These are phyloP conservation scores for Rhynchospora tenuis DNA, from an alignment of 176 grass and related monocot species.

Conservation along the genomic window DNA sequence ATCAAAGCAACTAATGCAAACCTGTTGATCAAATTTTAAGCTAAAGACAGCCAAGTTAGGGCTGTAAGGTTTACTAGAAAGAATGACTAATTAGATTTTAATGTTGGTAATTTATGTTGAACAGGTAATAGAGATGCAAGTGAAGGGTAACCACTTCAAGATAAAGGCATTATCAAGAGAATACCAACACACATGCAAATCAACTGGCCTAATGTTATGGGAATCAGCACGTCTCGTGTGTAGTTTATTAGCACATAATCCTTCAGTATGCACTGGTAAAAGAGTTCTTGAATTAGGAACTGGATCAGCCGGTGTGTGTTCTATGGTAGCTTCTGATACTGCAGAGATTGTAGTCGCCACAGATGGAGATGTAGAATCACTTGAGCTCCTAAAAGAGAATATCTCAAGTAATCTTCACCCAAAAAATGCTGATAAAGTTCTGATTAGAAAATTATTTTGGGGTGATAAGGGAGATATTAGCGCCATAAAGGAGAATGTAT, in stretches of 20 bases:
- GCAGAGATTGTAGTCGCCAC: conserved; percentile 60
- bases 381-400: conserved; percentile 64
- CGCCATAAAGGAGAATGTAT: conserved; percentile 35
- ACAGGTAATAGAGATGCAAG: conserved; percentile 49
- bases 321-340: conserved; percentile 64
- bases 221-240: conserved; percentile 85
- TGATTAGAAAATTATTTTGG: conserved; percentile 59
- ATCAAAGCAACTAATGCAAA: not conserved
- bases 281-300: conserved; percentile 76
- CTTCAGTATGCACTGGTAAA: conserved; percentile 64
- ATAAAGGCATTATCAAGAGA: conserved; percentile 73
- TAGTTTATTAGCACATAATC: conserved; percentile 69
- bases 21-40: not conserved
- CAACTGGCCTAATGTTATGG: conserved; percentile 86
- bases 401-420: conserved; percentile 44
- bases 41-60: not conserved
- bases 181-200: conserved; percentile 92
- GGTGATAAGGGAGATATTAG: conserved; percentile 47
- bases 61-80: not conserved
- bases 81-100: not conserved
- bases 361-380: conserved; percentile 73
- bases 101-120: not conserved
- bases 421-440: conserved; percentile 37
- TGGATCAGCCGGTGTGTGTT: conserved; percentile 82
- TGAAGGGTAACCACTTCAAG: conserved; percentile 50